phyloP scores from a whole-genome alignment of 352 stramenopile genomes.

The Phytophthora multivora region DNA sequence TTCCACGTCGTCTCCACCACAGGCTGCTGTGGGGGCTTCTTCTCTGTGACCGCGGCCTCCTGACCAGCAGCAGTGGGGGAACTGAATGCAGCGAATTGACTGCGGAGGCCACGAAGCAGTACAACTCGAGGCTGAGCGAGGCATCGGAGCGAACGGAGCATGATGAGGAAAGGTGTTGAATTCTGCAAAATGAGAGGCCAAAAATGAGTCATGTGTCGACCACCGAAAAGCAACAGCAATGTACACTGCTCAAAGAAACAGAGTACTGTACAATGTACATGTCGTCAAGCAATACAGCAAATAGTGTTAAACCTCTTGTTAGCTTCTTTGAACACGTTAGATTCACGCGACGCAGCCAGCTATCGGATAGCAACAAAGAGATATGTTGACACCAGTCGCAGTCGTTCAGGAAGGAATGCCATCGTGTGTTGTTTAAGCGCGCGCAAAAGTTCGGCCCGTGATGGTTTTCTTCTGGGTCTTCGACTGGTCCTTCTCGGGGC shows the following conservation, averaged over 20 bases:
- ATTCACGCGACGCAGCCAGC: too few species aligned
- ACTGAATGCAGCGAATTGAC: constrained; percentile 21
- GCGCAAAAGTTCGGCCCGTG: constrained; percentile 89
- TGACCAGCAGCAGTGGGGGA: constrained; percentile 8
- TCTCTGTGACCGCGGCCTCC: constrained; percentile 13
- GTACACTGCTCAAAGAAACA: too few species aligned
- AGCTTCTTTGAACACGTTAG: constrained; percentile 1
- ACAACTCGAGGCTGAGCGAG: background rate
- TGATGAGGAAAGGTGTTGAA: constrained; percentile 8
- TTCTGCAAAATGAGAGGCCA: constrained; percentile 16
- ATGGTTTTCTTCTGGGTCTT: constrained; percentile 94
- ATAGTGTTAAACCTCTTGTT: constrained; percentile 13
- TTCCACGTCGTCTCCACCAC: constrained; percentile 61
- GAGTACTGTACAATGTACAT: too few species aligned
- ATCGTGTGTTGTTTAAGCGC: constrained; percentile 44
- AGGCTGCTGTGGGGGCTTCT: constrained; percentile 28
- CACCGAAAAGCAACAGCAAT: constrained; percentile 7
- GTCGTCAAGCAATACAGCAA: background rate
- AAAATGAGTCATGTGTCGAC: constrained; percentile 9
- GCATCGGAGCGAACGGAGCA: constrained; percentile 24
- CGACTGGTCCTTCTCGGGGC: constrained; percentile 87
- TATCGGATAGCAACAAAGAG: constrained; percentile 9
- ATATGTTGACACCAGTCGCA: background rate
- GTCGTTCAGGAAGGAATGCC: too few species aligned
- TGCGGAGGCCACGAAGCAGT: constrained; percentile 15